phyloP scores from a whole-genome alignment of 1,139 yeast genomes.

The Diutina pseudorugosa region DNA sequence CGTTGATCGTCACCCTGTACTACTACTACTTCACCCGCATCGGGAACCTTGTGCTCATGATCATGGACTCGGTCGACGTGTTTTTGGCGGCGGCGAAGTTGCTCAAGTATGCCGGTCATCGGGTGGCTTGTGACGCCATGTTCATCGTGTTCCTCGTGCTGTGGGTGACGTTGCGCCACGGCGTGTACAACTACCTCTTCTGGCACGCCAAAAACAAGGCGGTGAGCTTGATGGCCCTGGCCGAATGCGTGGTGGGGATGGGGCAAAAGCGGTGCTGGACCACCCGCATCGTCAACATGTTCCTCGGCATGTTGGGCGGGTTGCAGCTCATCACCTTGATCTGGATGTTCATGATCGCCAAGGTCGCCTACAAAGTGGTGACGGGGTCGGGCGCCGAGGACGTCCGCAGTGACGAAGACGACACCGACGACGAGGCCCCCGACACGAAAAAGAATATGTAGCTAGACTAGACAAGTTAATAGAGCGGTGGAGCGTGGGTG shows the following conservation, averaged over 20 bases:
- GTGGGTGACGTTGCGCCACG: constrained; percentile 71
- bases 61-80: constrained; percentile 80
- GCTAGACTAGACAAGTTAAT: background rate
- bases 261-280: constrained; percentile 43
- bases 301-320: constrained; percentile 47
- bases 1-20: constrained; percentile 61
- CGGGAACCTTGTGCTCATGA: constrained; percentile 65
- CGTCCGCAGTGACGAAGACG: constrained; percentile 68
- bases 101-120: constrained; percentile 58
- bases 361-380: constrained; percentile 58
- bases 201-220: constrained; percentile 36
- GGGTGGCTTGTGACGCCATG: constrained; percentile 50
- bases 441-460: constrained; percentile 6
- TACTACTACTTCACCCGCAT: constrained; percentile 59
- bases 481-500: background rate
- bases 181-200: constrained; percentile 56
- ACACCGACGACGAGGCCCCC: constrained; percentile 19
- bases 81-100: constrained; percentile 63
- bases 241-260: constrained; percentile 22
- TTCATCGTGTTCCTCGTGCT: constrained; percentile 54
- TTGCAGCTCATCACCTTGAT: constrained; percentile 54
- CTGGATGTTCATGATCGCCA: constrained; percentile 67
- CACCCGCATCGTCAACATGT: constrained; percentile 33
- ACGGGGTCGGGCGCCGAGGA: constrained; percentile 71
- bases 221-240: constrained; percentile 23